Evolutionary conservation across 208 protist genomes (phyloP).

Genomic region (Leishmania lainsoni): DNA sequence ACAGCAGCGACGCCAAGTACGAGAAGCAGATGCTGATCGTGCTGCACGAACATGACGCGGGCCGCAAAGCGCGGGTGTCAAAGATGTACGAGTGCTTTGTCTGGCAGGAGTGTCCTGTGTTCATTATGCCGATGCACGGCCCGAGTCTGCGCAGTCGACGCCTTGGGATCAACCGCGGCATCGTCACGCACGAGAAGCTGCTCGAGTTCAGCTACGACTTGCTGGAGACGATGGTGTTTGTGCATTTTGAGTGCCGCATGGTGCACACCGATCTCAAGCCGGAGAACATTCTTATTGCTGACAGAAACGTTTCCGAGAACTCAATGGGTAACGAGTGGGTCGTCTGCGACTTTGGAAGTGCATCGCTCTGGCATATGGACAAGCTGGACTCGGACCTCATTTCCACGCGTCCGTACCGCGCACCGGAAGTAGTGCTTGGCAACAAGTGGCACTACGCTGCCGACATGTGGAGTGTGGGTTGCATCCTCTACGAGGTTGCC

Average conservation of each 20-base stretch:
- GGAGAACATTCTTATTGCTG: conserved; percentile 95
- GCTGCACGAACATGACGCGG: conserved; percentile 52
- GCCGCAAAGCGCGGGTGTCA: conserved; percentile 40
- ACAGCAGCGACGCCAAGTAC: conserved; percentile 75
- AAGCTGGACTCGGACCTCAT: conserved; percentile 83
- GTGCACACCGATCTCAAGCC: conserved; percentile 97
- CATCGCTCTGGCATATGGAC: conserved; percentile 70
- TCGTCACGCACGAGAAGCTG: conserved; percentile 60
- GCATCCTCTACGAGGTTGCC: conserved; percentile 93
- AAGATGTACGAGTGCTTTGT: conserved; percentile 81
- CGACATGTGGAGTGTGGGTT: conserved; percentile 95
- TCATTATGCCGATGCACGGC: conserved; percentile 85
- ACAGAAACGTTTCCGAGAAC: conserved; percentile 48
- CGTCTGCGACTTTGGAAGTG: conserved; percentile 91
- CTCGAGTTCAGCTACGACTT: conserved; percentile 69
- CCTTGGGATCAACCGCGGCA: conserved; percentile 64
- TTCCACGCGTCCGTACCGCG: conserved; percentile 91
- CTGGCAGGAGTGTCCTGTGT: conserved; percentile 68
- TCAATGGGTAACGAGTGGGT: conserved; percentile 69
- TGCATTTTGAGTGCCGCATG: conserved; percentile 87
- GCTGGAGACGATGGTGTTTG: conserved; percentile 72
- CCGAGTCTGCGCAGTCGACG: conserved; percentile 63
- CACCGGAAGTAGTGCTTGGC: conserved; percentile 89
- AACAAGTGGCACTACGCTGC: conserved; percentile 89
- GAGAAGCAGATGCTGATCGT: conserved; percentile 79